These are phyloP conservation scores for Boletus patriciae DNA, from an alignment of 768 basidiomycete species.

Conservation along the genomic window DNA sequence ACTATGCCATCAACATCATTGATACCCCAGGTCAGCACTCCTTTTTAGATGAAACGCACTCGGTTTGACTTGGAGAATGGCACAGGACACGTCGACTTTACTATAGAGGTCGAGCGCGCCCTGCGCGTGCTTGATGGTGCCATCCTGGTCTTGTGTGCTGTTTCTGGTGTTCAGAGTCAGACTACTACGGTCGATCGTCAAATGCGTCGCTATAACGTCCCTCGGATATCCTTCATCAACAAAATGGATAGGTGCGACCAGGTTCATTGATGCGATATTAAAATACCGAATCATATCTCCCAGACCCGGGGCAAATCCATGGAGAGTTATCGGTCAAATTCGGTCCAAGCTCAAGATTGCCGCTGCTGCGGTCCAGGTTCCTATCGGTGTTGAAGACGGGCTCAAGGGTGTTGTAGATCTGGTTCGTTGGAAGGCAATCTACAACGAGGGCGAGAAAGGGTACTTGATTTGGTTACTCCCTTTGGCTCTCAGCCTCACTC, in stretches of 20 bases:
- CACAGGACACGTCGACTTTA: constrained; percentile 98
- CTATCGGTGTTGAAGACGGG: constrained; percentile 86
- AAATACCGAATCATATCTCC: neutral
- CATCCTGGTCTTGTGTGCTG: constrained; percentile 93
- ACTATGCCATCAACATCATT: constrained; percentile 96
- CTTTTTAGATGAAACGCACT: neutral
- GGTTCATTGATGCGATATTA: neutral
- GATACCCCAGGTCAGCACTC: constrained; percentile 80
- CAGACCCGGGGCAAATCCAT: constrained; percentile 96
- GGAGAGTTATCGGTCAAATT: constrained; percentile 91
- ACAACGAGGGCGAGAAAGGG: constrained; percentile 96
- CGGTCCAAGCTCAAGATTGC: constrained; percentile 87
- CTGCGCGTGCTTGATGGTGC: constrained; percentile 96
- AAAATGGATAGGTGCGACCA: constrained; percentile 88
- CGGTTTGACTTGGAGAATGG: neutral
- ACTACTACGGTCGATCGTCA: constrained; percentile 99
- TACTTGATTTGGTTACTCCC: constrained; percentile 35
- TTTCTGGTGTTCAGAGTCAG: constrained; percentile 96
- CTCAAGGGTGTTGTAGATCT: constrained; percentile 93
- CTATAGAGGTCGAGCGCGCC: constrained; percentile 97
- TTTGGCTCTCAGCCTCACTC: neutral
- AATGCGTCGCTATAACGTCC: constrained; percentile 96
- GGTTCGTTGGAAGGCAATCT: constrained; percentile 90
- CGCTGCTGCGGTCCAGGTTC: constrained; percentile 94
- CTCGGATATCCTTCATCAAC: constrained; percentile 94